phyloP scores from a whole-genome alignment of 805 yeast genomes.

The Saccharomycopsis sp. region DNA sequence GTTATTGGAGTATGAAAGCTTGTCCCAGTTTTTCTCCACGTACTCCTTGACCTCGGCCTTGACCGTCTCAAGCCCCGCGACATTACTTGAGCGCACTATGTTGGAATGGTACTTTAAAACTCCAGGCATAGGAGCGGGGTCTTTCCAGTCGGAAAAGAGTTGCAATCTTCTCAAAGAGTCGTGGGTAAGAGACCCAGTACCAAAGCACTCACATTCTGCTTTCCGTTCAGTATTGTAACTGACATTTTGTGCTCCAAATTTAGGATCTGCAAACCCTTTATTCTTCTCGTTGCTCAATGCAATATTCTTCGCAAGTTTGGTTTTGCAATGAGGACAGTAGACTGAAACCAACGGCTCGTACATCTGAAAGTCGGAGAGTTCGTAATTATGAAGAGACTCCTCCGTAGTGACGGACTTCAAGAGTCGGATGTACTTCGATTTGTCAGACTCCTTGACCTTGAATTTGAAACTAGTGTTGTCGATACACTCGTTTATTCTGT shows the following conservation, averaged over 20 bases:
- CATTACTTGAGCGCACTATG: not conserved
- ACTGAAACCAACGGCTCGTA: not conserved
- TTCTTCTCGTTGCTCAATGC: not conserved
- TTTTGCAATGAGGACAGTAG: not conserved
- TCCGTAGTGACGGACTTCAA: not conserved
- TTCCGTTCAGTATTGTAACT: not conserved
- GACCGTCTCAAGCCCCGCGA: not conserved
- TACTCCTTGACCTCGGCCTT: not conserved
- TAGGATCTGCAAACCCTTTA: not conserved
- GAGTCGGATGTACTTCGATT: not conserved
- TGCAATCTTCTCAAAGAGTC: constrained; percentile 1
- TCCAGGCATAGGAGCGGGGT: not conserved
- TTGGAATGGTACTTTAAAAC: not conserved
- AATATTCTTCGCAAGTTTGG: not conserved
- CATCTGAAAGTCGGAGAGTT: not conserved
- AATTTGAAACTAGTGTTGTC: not conserved
- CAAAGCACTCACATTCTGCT: not conserved
- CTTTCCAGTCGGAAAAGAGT: not conserved
- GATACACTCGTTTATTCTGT: not conserved
- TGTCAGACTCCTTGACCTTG: not conserved
- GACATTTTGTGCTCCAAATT: not conserved
- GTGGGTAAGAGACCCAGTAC: not conserved
- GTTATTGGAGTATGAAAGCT: not conserved
- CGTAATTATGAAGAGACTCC: not conserved
- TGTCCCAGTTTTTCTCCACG: not conserved